Conservation (phyloP, 73 alveolate genomes). For the Breviolum minutum region DNA sequence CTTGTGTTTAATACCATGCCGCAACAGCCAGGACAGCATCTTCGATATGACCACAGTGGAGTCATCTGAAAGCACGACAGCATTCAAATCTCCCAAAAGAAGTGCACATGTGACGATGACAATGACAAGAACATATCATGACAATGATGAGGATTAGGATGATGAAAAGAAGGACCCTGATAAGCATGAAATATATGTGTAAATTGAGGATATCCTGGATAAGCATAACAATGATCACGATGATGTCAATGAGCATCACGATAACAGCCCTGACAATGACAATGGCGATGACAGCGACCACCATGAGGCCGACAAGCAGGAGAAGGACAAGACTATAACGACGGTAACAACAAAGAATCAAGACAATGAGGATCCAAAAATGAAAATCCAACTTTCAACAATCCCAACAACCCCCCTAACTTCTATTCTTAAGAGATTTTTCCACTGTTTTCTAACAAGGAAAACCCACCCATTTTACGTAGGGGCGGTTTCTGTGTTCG, state of each 20-base stretch:
- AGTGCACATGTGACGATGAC: neutral
- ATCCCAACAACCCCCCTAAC: too few species aligned
- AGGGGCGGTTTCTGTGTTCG: too few species aligned
- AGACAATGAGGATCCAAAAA: neutral
- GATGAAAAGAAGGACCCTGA: neutral
- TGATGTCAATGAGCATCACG: neutral
- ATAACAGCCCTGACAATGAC: neutral
- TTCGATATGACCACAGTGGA: conserved; percentile 87
- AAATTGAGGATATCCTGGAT: neutral
- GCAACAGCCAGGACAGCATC: conserved; percentile 90
- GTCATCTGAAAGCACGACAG: conserved; percentile 39
- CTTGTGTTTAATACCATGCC: conserved; percentile 88
- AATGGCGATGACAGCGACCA: neutral
- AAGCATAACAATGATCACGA: neutral
- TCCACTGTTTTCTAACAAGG: too few species aligned
- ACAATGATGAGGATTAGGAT: neutral
- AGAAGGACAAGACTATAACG: too few species aligned
- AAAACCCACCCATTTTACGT: too few species aligned
- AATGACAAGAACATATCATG: too few species aligned
- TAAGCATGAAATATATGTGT: neutral
- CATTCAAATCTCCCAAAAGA: neutral
- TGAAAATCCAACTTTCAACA: too few species aligned
- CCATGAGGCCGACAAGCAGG: neutral
- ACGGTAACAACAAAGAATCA: neutral
- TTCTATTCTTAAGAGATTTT: too few species aligned